phyloP scores from a whole-genome alignment of 768 basidiomycete species.

The Psilocybe subaeruginosa region DNA sequence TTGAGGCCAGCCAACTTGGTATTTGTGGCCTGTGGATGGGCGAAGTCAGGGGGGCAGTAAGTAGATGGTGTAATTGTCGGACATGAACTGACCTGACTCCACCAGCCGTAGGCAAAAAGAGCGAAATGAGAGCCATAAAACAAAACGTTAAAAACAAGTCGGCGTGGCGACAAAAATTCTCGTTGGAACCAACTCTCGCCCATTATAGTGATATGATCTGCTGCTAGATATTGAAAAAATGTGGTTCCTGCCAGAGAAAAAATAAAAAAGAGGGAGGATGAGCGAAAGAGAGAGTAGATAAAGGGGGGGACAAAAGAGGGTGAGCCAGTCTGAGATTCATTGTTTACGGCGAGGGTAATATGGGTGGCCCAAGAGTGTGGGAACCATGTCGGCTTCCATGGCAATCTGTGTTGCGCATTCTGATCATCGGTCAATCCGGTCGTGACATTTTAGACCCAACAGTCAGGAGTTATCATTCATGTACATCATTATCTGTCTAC shows the following conservation, averaged over 20 bases:
- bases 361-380: slow-evolving; percentile 19
- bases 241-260: slow-evolving; percentile 58
- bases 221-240: slow-evolving; percentile 25
- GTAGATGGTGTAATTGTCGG: not conserved
- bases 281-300: slow-evolving; percentile 20
- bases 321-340: slow-evolving; percentile 11
- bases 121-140: slow-evolving; percentile 81
- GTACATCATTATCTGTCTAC: slow-evolving; percentile 10
- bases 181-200: slow-evolving; percentile 71
- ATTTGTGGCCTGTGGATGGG: slow-evolving; percentile 55
- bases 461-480: slow-evolving; percentile 10
- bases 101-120: slow-evolving; percentile 89
- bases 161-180: slow-evolving; percentile 65
- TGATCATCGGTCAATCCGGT: slow-evolving; percentile 34
- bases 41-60: not conserved
- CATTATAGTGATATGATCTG: slow-evolving; percentile 43
- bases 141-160: slow-evolving; percentile 73
- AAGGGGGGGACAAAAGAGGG: slow-evolving; percentile 1
- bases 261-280: slow-evolving; percentile 22
- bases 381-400: slow-evolving; percentile 27
- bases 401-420: slow-evolving; percentile 18
- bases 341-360: slow-evolving; percentile 12
- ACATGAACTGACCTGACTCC: slow-evolving; percentile 61
- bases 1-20: slow-evolving; percentile 74
- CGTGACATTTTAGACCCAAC: slow-evolving; percentile 19